These are phyloP conservation scores for Backusella liffmaniae DNA, from an alignment of 192 early-diverging fungal species.

Conservation along the genomic window DNA sequence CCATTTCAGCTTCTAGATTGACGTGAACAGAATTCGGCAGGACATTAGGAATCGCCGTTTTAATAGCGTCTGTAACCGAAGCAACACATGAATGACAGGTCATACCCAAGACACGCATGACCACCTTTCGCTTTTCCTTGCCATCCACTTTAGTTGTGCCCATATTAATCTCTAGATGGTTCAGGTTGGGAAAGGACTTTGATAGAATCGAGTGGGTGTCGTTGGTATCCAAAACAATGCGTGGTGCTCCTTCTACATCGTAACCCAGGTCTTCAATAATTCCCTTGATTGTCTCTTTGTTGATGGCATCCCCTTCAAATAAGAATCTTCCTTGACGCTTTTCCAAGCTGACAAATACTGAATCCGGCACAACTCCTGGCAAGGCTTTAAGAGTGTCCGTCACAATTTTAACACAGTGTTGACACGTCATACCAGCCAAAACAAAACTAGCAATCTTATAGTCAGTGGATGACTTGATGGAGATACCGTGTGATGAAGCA, in stretches of 20 bases:
- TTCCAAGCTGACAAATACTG: slow-evolving; percentile 69
- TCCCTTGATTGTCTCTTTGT: slow-evolving; percentile 40
- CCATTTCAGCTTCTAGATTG: slow-evolving; percentile 36
- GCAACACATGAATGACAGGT: slow-evolving; percentile 84
- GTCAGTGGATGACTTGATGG: neutral
- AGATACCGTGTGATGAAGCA: neutral
- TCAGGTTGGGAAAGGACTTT: neutral
- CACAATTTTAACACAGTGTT: slow-evolving; percentile 77
- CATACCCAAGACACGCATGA: slow-evolving; percentile 65
- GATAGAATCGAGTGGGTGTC: neutral
- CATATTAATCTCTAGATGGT: neutral
- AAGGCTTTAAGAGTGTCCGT: slow-evolving; percentile 47
- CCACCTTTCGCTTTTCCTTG: slow-evolving; percentile 13
- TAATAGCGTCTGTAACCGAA: slow-evolving; percentile 58
- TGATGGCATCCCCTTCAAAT: slow-evolving; percentile 31
- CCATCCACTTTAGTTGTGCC: neutral
- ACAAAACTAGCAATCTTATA: neutral
- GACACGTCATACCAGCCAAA: slow-evolving; percentile 84
- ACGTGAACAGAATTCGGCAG: slow-evolving; percentile 47
- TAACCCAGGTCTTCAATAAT: slow-evolving; percentile 76
- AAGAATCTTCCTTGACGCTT: slow-evolving; percentile 58
- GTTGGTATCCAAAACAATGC: neutral
- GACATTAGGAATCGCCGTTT: slow-evolving; percentile 44
- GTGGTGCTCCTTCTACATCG: slow-evolving; percentile 45
- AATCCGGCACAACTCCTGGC: slow-evolving; percentile 49